Evolutionary conservation across 2,329 filamentous ascomycete genomes (phyloP), one percentile per base, ranked within the genome.

Genomic region (Xylariaceae sp.): DNA sequence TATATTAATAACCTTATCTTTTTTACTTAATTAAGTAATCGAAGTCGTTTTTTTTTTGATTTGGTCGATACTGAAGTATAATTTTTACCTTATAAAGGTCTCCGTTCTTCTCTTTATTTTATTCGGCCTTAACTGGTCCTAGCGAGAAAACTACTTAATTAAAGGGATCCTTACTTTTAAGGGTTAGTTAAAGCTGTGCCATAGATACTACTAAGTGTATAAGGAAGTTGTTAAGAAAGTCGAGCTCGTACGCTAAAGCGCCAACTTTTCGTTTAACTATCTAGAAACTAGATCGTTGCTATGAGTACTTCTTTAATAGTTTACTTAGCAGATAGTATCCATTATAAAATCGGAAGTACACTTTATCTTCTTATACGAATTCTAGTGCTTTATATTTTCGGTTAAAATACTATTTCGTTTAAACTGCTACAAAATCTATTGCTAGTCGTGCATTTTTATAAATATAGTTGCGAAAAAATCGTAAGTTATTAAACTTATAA

Each of bases 351-450:
- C 9, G 12, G 7, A 44, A 36, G 23, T 26, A 36, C 11, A 45
- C 11, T 16, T 34, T 44, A 45, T n/a, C n/a, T 53, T 36, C 3
- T 24, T 23, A 36, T 31, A n/a, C 23, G 34, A 44, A 53, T 45
- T 53, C 14, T 34, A 44, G 7, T 34, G 33, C 3, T 26, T 45
- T 6, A 24, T 53, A 36, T 24, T 44, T 26, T 21, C 26, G 24
- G 44, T 36, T 26, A 26, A 43, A 45, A 7, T 43, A 34, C 14
- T 36, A 17, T 44, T 53, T 44, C 43, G 43, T 44, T n/a, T n/a
- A n/a, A n/a, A n/a, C n/a, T n/a, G n/a, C n/a, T n/a, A n/a, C n/a
- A n/a, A n/a, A n/a, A n/a, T n/a, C n/a, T n/a, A n/a, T n/a, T n/a
- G n/a, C n/a, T n/a, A n/a, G n/a, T n/a, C n/a, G n/a, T n/a, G n/a